phyloP scores from a whole-genome alignment of 1,139 yeast genomes.

The Sugiyamaella pinicola region DNA sequence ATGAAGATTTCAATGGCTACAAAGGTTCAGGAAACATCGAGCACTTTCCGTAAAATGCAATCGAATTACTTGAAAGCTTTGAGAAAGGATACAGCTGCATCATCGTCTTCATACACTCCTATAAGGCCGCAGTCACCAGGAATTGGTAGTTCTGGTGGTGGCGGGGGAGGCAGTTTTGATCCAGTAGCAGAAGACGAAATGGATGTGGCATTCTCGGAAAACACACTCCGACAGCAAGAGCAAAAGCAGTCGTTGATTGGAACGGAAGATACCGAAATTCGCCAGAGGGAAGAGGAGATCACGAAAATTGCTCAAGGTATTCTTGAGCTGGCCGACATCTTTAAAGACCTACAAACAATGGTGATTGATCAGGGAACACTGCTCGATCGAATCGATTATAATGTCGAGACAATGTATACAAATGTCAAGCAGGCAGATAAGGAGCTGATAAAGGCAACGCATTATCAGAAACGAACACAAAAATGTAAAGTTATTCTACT shows the following conservation, averaged over 20 bases:
- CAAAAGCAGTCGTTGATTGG: slow-evolving; percentile 39
- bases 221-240: slow-evolving; percentile 47
- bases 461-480: slow-evolving; percentile 83
- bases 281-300: slow-evolving; percentile 85
- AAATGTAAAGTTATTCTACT: slow-evolving; percentile 86
- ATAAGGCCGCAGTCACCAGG: slow-evolving; percentile 15
- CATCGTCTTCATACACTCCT: slow-evolving; percentile 15
- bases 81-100: slow-evolving; percentile 38
- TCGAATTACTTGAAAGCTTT: slow-evolving; percentile 75
- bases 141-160: neutral
- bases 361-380: slow-evolving; percentile 95
- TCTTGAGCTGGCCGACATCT: slow-evolving; percentile 86
- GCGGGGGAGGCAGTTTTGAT: slow-evolving; percentile 20
- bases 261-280: slow-evolving; percentile 46
- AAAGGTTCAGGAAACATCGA: slow-evolving; percentile 75
- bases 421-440: slow-evolving; percentile 77
- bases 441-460: slow-evolving; percentile 73
- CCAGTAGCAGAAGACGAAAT: slow-evolving; percentile 42
- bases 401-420: slow-evolving; percentile 73
- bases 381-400: slow-evolving; percentile 89
- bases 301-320: slow-evolving; percentile 92
- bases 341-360: slow-evolving; percentile 87
- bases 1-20: slow-evolving; percentile 83
- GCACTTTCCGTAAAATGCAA: slow-evolving; percentile 81
- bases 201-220: slow-evolving; percentile 45